Percentiles rank a stretch among this genome's conserved stretches.
phyloP scores from a whole-genome alignment of 805 yeast genomes.

The Metahyphopichia silvanorum region DNA sequence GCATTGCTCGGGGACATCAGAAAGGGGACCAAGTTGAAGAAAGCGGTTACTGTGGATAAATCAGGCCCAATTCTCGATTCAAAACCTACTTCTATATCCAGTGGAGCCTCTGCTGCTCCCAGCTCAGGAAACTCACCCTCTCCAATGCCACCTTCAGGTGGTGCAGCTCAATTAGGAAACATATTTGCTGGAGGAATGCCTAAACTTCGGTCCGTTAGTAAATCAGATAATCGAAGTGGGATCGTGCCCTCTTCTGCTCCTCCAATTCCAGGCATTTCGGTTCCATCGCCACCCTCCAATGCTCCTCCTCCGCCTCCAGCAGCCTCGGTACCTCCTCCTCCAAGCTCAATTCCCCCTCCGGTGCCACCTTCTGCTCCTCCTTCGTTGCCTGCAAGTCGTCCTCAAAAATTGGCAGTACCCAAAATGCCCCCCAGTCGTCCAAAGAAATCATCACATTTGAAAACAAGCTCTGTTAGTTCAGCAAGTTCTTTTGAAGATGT shows the following conservation, averaged over 20 bases:
- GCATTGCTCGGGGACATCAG: conserved; percentile 77
- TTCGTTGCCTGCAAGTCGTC: conserved; percentile 5
- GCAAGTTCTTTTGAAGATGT: conserved; percentile 14
- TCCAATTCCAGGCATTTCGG: conserved; percentile 22
- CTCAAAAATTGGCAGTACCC: too few relatives aligned
- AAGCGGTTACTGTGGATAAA: conserved; percentile 43
- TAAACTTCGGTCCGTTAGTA: conserved; percentile 45
- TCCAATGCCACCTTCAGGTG: conserved; percentile 24
- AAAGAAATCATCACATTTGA: conserved; percentile 33
- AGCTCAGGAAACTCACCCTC: conserved; percentile 16
- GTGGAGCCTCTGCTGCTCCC: conserved; percentile 14
- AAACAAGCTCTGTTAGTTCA: conserved; percentile 18
- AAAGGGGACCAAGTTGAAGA: conserved; percentile 45
- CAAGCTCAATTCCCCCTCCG: conserved; percentile 4
- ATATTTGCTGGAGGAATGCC: conserved; percentile 81
- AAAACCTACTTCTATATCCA: conserved; percentile 37
- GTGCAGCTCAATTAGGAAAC: conserved; percentile 58
- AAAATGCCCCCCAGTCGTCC: conserved; percentile 41
- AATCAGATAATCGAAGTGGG: conserved; percentile 33
- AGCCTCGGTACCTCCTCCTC: conserved; percentile 12
- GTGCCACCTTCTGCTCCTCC: conserved; percentile 8
- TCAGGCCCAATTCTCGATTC: conserved; percentile 57
- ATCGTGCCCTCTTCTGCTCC: conserved; percentile 39
- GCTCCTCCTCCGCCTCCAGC: conserved; percentile 14
- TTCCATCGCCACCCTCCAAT: conserved; percentile 11